phyloP scores from a whole-genome alignment of 2,329 filamentous ascomycete species.

The Annulohypoxylon truncatum region DNA sequence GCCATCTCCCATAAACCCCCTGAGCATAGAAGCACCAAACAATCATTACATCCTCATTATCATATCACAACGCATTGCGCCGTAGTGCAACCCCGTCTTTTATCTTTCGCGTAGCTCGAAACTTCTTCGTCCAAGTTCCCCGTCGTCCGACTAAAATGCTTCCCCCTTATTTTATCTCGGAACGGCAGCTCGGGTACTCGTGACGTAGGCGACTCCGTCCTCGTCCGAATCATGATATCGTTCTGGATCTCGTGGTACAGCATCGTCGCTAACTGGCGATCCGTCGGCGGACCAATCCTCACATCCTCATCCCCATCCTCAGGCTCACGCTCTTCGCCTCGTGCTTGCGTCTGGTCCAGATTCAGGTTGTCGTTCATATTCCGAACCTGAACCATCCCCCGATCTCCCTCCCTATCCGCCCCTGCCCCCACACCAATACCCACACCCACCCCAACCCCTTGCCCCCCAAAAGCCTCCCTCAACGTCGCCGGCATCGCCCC shows the following conservation, averaged over 20 bases:
- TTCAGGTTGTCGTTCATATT: too few species aligned
- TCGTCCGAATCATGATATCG: conserved; percentile 7
- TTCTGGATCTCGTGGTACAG: conserved; percentile 18
- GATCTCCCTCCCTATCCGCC: neutral
- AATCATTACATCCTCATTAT: too few species aligned
- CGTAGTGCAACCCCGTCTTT: neutral
- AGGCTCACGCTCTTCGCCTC: neutral
- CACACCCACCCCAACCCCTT: neutral
- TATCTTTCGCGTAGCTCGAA: neutral
- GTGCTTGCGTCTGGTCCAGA: neutral
- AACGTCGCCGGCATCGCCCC: neutral
- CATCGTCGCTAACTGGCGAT: conserved; percentile 5
- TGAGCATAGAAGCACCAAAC: too few species aligned
- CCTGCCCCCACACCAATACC: neutral
- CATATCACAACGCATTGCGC: conserved; percentile 3
- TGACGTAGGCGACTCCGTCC: neutral
- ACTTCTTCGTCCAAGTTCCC: neutral
- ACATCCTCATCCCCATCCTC: neutral
- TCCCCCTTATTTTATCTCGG: neutral
- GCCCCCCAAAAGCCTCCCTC: neutral
- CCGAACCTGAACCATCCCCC: neutral
- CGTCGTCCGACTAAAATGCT: conserved; percentile 1
- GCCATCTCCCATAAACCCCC: neutral
- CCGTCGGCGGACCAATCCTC: neutral
- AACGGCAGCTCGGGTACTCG: neutral